phyloP scores from a whole-genome alignment of 192 early-diverging fungal genomes.

The Backusella morwellensis region DNA sequence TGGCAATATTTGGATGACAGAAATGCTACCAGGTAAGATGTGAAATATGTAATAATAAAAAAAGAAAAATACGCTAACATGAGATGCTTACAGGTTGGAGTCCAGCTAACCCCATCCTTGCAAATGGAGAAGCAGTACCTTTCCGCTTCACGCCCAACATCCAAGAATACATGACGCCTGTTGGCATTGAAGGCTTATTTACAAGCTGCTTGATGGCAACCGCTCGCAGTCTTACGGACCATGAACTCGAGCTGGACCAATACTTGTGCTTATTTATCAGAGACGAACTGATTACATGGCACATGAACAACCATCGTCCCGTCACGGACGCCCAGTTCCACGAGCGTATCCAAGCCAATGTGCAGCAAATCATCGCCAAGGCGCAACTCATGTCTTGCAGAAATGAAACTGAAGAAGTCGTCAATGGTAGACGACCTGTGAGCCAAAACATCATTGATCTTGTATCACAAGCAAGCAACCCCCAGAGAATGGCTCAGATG shows the following conservation, averaged over 20 bases:
- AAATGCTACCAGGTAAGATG: constrained; percentile 74
- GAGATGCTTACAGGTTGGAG: constrained; percentile 35
- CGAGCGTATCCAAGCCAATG: constrained; percentile 68
- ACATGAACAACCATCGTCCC: constrained; percentile 57
- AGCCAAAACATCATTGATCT: constrained; percentile 91
- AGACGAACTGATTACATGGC: constrained; percentile 88
- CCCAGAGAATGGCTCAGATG: constrained; percentile 93
- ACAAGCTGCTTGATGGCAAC: constrained; percentile 82
- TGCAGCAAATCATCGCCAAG: constrained; percentile 67
- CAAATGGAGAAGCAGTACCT: constrained; percentile 85
- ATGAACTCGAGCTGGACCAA: constrained; percentile 88
- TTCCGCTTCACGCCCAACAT: constrained; percentile 99
- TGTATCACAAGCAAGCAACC: constrained; percentile 87
- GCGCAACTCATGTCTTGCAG: constrained; percentile 71
- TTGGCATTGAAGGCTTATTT: constrained; percentile 93
- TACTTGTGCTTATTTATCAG: constrained; percentile 93
- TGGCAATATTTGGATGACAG: constrained; percentile 85
- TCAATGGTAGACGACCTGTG: constrained; percentile 53
- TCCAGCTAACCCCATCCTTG: constrained; percentile 46
- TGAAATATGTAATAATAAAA: not conserved
- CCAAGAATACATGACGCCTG: constrained; percentile 90
- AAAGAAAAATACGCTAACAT: not conserved
- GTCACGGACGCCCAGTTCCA: constrained; percentile 62
- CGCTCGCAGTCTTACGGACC: constrained; percentile 77
- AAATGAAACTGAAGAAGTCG: constrained; percentile 65